Percentiles rank a stretch among this genome's conserved stretches.
phyloP scores from a whole-genome alignment of 139 green algal species.

The Pseudopediastrum boryanum region DNA sequence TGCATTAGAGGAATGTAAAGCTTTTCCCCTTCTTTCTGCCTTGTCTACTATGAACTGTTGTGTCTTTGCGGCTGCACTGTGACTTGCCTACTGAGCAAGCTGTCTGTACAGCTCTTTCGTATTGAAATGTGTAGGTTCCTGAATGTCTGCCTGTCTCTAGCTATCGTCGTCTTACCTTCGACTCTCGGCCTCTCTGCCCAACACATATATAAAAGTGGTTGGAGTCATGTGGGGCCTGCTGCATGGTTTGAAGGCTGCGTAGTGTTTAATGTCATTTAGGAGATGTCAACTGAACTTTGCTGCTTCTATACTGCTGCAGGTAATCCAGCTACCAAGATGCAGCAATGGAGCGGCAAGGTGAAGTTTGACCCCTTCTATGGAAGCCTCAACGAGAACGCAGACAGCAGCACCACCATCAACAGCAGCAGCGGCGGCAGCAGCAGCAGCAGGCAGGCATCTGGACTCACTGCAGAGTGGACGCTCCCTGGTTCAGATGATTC shows the following conservation, averaged over 20 bases:
- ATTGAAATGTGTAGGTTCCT: no score
- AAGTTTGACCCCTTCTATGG: constrained; percentile 16
- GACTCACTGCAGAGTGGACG: neutral
- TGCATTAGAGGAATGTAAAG: no score
- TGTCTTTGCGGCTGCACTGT: no score
- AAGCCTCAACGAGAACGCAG: neutral
- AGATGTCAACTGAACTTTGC: neutral
- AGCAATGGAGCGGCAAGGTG: constrained; percentile 43
- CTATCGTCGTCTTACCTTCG: no score
- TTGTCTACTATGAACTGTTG: no score
- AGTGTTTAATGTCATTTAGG: neutral
- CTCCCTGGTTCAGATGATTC: neutral
- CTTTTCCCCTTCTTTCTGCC: no score
- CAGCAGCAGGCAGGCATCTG: constrained; percentile 3
- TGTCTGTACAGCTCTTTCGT: no score
- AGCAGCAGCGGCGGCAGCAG: constrained; percentile 19
- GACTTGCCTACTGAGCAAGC: no score
- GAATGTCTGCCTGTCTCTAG: no score
- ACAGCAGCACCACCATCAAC: neutral
- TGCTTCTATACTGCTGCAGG: constrained; percentile 14
- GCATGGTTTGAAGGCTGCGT: neutral
- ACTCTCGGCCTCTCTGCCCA: no score
- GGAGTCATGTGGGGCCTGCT: neutral
- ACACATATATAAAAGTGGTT: neutral
- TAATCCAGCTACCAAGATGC: constrained; percentile 43